phyloP scores from a whole-genome alignment of 441 rosid genomes.

The Pelargonium australe region DNA sequence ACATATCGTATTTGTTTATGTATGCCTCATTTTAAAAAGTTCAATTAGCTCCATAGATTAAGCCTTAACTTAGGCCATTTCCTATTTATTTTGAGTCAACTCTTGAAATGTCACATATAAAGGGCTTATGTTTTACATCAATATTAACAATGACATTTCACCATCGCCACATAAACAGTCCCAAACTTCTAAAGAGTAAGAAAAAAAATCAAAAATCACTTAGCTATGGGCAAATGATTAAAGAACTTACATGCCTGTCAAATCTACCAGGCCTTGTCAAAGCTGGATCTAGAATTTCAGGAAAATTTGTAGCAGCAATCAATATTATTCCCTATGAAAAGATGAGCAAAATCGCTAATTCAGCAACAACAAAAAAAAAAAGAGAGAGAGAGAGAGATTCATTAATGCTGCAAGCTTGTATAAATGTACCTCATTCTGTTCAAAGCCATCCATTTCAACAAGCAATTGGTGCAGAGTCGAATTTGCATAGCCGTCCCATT shows the following conservation, averaged over 20 bases:
- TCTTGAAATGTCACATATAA: too few species aligned
- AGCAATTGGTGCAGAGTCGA: conserved; percentile 97
- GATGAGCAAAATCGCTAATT: conserved; percentile 16
- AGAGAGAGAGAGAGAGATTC: too few species aligned
- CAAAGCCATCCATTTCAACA: conserved; percentile 99
- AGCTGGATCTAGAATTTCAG: conserved; percentile 98
- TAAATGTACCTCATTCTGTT: conserved; percentile 78
- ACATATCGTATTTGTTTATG: too few species aligned
- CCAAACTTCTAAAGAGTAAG: conserved; percentile 6
- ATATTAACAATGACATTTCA: too few species aligned
- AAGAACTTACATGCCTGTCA: conserved; percentile 85
- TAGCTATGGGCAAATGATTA: conserved; percentile 11
- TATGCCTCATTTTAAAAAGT: too few species aligned
- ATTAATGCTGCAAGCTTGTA: conserved; percentile 11
- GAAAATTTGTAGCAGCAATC: conserved; percentile 98
- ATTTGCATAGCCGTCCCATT: conserved; percentile 99
- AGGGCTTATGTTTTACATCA: too few species aligned
- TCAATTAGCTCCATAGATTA: too few species aligned
- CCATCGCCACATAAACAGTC: neutral
- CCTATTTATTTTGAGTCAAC: too few species aligned
- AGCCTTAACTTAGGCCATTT: too few species aligned
- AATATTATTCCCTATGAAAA: conserved; percentile 76
- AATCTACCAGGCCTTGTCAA: conserved; percentile 99
- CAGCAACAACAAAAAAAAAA: neutral
- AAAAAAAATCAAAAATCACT: neutral